A percentile compares a stretch with the other conserved stretches of the same genome.
Conservation (phyloP, 2,329 filamentous ascomycete species). For the Pseudopyrenochaeta lycopersici region DNA sequence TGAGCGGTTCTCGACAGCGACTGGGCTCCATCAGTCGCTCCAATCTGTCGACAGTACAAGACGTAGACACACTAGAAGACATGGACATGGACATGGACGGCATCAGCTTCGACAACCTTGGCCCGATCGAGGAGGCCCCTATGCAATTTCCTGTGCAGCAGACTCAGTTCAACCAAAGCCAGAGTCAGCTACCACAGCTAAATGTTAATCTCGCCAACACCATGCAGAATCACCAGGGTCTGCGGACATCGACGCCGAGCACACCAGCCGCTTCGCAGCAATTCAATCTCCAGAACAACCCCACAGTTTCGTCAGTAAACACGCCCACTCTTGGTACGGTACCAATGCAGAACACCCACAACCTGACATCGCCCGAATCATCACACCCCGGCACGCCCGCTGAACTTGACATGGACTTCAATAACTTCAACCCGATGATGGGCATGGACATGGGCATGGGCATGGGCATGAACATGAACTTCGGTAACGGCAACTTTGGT, state of each 20-base stretch:
- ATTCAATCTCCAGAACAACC: conserved; percentile 88
- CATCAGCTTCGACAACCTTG: conserved; percentile 85
- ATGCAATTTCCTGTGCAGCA: conserved; percentile 66
- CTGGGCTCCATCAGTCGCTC: conserved; percentile 52
- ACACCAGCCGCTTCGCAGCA: conserved; percentile 75
- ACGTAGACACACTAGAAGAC: conserved; percentile 87
- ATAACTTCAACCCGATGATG: conserved; percentile 50
- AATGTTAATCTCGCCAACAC: conserved; percentile 82
- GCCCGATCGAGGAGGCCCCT: conserved; percentile 73
- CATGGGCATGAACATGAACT: conserved; percentile 48
- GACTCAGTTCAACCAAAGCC: conserved; percentile 63
- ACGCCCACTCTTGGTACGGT: conserved; percentile 89
- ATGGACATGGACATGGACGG: conserved; percentile 99
- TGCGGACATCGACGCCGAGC: conserved; percentile 84
- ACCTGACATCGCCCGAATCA: conserved; percentile 69
- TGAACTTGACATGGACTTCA: conserved; percentile 78
- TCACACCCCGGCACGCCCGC: conserved; percentile 75
- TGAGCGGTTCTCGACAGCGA: conserved; percentile 48
- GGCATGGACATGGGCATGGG: conserved; percentile 42
- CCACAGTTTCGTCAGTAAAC: conserved; percentile 96
- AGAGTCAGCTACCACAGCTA: conserved; percentile 72
- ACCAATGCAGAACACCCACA: conserved; percentile 69
- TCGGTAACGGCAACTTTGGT: conserved; percentile 50
- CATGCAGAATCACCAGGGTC: conserved; percentile 73
- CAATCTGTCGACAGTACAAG: conserved; percentile 54